Evolutionary conservation across 805 yeast genomes (phyloP).

Genomic region (Saccharomycopsis fermentans): DNA sequence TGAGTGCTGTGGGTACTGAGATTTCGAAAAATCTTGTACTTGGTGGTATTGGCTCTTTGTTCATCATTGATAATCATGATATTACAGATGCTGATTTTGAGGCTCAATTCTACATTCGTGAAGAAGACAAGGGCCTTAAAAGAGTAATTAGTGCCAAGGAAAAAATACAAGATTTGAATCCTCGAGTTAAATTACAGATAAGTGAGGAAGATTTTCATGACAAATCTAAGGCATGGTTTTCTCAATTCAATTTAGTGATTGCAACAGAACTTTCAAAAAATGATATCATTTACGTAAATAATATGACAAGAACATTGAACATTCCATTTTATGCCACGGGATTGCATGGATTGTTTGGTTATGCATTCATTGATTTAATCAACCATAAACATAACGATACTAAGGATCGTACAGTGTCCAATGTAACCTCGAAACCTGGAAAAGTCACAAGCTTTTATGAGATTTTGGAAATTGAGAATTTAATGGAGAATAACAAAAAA

Average conservation of each 20-base stretch:
- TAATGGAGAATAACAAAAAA: slow-evolving; percentile 20
- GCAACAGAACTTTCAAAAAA: slow-evolving; percentile 51
- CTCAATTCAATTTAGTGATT: slow-evolving; percentile 57
- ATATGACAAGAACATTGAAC: slow-evolving; percentile 40
- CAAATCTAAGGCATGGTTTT: slow-evolving; percentile 31
- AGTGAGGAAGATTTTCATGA: slow-evolving; percentile 25
- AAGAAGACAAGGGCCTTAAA: slow-evolving; percentile 41
- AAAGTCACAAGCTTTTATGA: slow-evolving; percentile 15
- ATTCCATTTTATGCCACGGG: slow-evolving; percentile 64
- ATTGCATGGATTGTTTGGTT: slow-evolving; percentile 75
- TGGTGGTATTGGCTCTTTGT: slow-evolving; percentile 77
- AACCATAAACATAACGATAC: slow-evolving; percentile 47
- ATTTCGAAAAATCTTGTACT: slow-evolving; percentile 73
- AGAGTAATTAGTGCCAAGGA: slow-evolving; percentile 46
- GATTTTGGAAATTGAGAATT: slow-evolving; percentile 24
- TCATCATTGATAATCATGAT: slow-evolving; percentile 49
- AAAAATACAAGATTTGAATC: slow-evolving; percentile 65
- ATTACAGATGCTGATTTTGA: slow-evolving; percentile 56
- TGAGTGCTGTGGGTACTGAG: slow-evolving; percentile 76
- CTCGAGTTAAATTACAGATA: slow-evolving; percentile 53
- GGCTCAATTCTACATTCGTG: slow-evolving; percentile 63
- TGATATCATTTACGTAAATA: slow-evolving; percentile 41
- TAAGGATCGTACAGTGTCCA: slow-evolving; percentile 34
- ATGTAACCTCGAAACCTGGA: slow-evolving; percentile 43
- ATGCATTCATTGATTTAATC: slow-evolving; percentile 68